Conservation (phyloP, 148 eudicot genomes). For the Simmondsia chinensis region DNA sequence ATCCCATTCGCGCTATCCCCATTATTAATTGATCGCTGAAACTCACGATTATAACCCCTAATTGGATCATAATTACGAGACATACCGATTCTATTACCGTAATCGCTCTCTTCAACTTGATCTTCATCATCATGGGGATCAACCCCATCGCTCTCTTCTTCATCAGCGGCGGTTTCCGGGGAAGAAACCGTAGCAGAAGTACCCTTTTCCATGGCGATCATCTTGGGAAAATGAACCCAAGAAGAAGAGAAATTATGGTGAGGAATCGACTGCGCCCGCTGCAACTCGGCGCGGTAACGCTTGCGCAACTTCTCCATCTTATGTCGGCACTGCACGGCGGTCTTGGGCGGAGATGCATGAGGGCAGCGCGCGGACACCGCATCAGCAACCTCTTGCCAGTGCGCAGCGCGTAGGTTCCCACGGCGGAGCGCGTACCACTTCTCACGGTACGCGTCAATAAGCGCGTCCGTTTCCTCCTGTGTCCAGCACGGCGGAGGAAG, state of each 20-base stretch:
- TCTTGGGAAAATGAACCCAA: slow-evolving; percentile 56
- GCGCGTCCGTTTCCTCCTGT: slow-evolving; percentile 63
- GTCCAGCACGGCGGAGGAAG: slow-evolving; percentile 97
- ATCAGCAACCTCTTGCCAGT: slow-evolving; percentile 79
- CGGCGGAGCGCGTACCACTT: slow-evolving; percentile 78
- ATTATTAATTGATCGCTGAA: neutral
- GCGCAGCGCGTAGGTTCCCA: slow-evolving; percentile 63
- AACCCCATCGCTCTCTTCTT: slow-evolving; percentile 6
- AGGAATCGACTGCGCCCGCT: slow-evolving; percentile 35
- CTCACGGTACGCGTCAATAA: slow-evolving; percentile 65
- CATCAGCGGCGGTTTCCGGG: slow-evolving; percentile 1
- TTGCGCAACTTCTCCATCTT: slow-evolving; percentile 95
- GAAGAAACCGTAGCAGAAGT: slow-evolving; percentile 6
- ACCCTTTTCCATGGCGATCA: slow-evolving; percentile 72
- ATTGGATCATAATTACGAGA: neutral
- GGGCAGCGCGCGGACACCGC: slow-evolving; percentile 42
- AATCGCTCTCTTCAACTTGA: slow-evolving; percentile 2
- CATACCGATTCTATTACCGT: slow-evolving; percentile 3
- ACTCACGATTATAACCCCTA: slow-evolving; percentile 5
- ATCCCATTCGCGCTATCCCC: slow-evolving; percentile 14
- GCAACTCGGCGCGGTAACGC: slow-evolving; percentile 66
- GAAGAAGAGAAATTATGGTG: slow-evolving; percentile 39
- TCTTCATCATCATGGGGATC: slow-evolving; percentile 11
- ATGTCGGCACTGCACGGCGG: slow-evolving; percentile 90
- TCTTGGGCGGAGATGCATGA: slow-evolving; percentile 34